Percentiles rank a stretch among this genome's conserved stretches.
Conservation (phyloP, 192 early-diverging fungal species). For the Backusella australiensis region DNA sequence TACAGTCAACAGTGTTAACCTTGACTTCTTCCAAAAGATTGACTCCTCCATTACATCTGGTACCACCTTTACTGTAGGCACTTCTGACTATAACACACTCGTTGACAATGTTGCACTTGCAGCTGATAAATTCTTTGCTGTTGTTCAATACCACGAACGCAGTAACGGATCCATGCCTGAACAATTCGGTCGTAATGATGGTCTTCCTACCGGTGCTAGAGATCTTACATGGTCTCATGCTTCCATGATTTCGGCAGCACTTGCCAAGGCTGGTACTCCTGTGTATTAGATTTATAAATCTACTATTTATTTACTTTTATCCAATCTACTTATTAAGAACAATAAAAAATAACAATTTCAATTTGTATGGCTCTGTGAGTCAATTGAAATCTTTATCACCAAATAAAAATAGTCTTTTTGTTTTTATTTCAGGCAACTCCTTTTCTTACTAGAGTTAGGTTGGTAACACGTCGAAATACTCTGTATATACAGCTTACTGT, state of each 20-base stretch:
- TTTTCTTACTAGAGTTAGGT: neutral
- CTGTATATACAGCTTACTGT: neutral
- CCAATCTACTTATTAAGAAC: neutral
- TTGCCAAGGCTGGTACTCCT: conserved; percentile 25
- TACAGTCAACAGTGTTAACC: conserved; percentile 36
- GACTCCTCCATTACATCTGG: conserved; percentile 22
- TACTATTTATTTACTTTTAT: neutral
- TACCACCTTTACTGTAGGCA: neutral
- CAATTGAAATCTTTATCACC: neutral
- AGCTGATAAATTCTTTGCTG: conserved; percentile 59
- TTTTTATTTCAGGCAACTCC: neutral
- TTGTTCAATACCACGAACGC: conserved; percentile 51
- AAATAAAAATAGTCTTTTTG: neutral
- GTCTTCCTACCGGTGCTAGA: conserved; percentile 56
- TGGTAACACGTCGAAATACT: neutral
- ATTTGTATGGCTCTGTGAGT: neutral
- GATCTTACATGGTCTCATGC: conserved; percentile 78
- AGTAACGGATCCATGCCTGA: conserved; percentile 57
- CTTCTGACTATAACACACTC: conserved; percentile 27
- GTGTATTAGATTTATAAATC: neutral
- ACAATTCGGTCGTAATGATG: conserved; percentile 57
- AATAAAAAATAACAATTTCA: neutral
- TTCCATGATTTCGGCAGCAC: conserved; percentile 43
- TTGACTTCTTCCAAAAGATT: conserved; percentile 36
- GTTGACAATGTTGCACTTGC: conserved; percentile 36